Conservation (phyloP, 1,284 basidiomycete genomes). For the Pascua sp. region DNA sequence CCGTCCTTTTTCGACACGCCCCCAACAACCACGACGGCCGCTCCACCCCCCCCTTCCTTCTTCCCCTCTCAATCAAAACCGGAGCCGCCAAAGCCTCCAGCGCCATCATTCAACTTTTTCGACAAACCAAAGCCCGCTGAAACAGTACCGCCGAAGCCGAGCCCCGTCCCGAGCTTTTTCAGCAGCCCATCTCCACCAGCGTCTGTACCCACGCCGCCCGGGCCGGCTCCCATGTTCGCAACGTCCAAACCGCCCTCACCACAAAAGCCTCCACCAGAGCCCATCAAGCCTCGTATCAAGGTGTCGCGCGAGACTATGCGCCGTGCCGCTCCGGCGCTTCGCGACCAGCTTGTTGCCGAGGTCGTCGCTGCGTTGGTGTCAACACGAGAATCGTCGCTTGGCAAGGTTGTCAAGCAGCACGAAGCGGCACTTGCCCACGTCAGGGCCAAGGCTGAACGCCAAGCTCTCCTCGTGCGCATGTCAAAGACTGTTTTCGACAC, state of each 20-base stretch:
- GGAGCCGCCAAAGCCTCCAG: not conserved
- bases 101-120: constrained; percentile 1
- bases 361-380: constrained; percentile 23
- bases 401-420: constrained; percentile 22
- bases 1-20: no score
- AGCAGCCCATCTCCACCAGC: not conserved
- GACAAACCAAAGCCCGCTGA: not conserved
- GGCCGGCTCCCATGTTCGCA: not conserved
- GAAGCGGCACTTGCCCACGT: constrained; percentile 19
- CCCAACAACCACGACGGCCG: not conserved
- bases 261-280: constrained; percentile 1
- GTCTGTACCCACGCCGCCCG: not conserved
- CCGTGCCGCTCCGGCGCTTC: constrained; percentile 13
- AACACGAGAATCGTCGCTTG: constrained; percentile 15
- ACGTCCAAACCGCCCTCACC: constrained; percentile 5
- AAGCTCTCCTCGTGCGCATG: constrained; percentile 17
- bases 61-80: not conserved
- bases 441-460: constrained; percentile 13
- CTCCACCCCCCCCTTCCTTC: not conserved
- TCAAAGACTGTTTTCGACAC: constrained; percentile 8
- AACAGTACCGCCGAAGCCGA: not conserved
- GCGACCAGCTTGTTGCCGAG: constrained; percentile 25
- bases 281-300: constrained; percentile 9
- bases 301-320: constrained; percentile 6
- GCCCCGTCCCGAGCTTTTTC: not conserved